These are phyloP conservation scores for Komagataella pastoris DNA, from an alignment of 805 yeast species.

Conservation along the genomic window DNA sequence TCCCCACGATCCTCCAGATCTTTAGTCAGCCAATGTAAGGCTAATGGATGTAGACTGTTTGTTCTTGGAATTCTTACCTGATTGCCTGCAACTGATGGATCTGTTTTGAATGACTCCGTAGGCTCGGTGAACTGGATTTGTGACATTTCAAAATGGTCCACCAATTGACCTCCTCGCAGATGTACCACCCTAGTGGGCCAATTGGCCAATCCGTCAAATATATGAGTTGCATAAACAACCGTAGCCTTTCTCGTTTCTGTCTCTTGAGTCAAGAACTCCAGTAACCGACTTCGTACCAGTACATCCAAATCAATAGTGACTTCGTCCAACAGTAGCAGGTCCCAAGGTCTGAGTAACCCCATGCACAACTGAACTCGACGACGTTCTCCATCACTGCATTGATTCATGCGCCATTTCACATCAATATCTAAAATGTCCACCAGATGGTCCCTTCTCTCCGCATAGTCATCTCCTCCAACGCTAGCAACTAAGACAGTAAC, in stretches of 20 bases:
- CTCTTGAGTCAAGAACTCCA: constrained; percentile 62
- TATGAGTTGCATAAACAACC: constrained; percentile 90
- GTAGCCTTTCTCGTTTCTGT: constrained; percentile 58
- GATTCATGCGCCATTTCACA: constrained; percentile 83
- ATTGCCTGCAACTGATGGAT: constrained; percentile 6
- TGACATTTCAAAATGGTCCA: constrained; percentile 20
- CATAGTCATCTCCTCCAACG: constrained; percentile 63
- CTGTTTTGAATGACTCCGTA: constrained; percentile 16
- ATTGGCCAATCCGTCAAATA: constrained; percentile 82
- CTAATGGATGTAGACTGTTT: constrained; percentile 59
- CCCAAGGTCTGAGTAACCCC: constrained; percentile 92
- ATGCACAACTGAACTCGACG: constrained; percentile 86
- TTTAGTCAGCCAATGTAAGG: constrained; percentile 47
- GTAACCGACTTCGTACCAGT: constrained; percentile 64
- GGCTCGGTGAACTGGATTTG: constrained; percentile 19
- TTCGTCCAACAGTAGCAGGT: constrained; percentile 76
- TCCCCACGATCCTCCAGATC: constrained; percentile 44
- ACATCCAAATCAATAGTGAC: constrained; percentile 96
- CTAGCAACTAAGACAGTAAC: constrained; percentile 68
- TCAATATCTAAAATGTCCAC: constrained; percentile 76
- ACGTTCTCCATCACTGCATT: constrained; percentile 88
- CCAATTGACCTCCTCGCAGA: constrained; percentile 49
- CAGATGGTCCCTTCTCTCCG: constrained; percentile 66
- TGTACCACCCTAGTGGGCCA: constrained; percentile 88
- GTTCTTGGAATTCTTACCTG: constrained; percentile 25